Percentiles rank a stretch among this genome's conserved stretches.
phyloP scores from a whole-genome alignment of 1,284 basidiomycete genomes.

The Taiwanofungus camphoratus region DNA sequence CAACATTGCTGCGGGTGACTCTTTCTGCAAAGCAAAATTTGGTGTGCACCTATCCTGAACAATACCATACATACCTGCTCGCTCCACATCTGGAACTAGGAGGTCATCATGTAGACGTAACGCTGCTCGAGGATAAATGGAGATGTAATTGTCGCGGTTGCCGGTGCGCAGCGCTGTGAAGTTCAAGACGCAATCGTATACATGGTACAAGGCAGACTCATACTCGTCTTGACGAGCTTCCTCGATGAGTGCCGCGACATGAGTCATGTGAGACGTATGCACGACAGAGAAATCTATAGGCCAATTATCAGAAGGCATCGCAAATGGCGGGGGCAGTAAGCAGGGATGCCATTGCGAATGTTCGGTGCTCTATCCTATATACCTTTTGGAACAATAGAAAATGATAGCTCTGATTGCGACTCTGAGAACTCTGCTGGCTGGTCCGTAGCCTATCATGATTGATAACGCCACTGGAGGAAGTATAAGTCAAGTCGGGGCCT shows the following conservation, averaged over 20 bases:
- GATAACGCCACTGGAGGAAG: neutral
- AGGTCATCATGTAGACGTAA: neutral
- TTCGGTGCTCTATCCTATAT: constrained; percentile 10
- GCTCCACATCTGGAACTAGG: neutral
- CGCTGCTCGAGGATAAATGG: neutral
- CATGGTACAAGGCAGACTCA: neutral
- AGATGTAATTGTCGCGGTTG: neutral
- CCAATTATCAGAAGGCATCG: neutral
- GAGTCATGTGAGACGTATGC: neutral
- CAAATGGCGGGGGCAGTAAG: neutral
- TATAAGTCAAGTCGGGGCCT: too few relatives aligned
- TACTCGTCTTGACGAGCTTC: neutral
- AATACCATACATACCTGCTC: neutral
- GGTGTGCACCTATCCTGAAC: neutral
- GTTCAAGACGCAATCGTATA: neutral
- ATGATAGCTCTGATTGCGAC: neutral
- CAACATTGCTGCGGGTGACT: neutral
- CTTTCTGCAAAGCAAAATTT: neutral
- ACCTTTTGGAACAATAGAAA: constrained; percentile 1
- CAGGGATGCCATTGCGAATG: neutral
- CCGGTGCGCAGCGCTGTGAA: neutral
- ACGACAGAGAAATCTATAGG: neutral
- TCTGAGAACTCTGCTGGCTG: neutral
- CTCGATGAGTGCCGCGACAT: neutral
- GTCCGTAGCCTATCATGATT: neutral